Percentiles rank a stretch among this genome's conserved stretches.
phyloP scores from a whole-genome alignment of 345 rosid species.

The Euphorbia peplus region DNA sequence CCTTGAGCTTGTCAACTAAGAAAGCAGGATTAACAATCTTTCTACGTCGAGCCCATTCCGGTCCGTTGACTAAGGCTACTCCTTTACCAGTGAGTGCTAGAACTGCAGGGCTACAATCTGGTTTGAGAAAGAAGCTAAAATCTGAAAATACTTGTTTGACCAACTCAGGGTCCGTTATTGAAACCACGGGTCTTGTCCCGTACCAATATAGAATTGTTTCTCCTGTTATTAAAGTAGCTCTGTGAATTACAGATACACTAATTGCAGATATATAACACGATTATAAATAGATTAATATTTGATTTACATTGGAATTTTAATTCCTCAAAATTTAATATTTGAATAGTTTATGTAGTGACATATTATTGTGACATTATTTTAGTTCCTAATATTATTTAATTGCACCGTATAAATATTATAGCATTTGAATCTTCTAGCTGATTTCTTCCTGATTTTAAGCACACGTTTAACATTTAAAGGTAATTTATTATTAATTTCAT shows the following conservation, averaged over 20 bases:
- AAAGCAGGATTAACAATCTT: constrained; percentile 70
- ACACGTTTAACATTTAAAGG: background rate
- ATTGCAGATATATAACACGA: too few relatives aligned
- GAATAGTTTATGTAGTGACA: too few relatives aligned
- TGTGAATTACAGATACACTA: too few relatives aligned
- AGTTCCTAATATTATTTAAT: too few relatives aligned
- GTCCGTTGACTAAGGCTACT: constrained; percentile 62
- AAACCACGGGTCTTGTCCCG: constrained; percentile 72
- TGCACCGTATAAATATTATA: background rate
- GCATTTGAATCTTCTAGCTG: background rate
- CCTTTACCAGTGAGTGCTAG: constrained; percentile 77
- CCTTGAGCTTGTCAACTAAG: constrained; percentile 82
- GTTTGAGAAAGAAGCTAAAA: constrained; percentile 67
- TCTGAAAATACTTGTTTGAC: constrained; percentile 60
- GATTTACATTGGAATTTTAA: too few relatives aligned
- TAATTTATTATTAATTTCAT: too few relatives aligned
- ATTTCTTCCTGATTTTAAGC: background rate
- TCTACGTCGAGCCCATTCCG: constrained; percentile 73
- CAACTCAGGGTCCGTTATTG: constrained; percentile 74
- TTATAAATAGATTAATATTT: too few relatives aligned
- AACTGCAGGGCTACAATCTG: constrained; percentile 52
- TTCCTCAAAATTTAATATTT: background rate
- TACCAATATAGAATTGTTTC: constrained; percentile 78
- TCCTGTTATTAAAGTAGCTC: constrained; percentile 37
- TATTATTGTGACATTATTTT: background rate